Evolutionary conservation across 176 grass and related monocot species (phyloP).

Genomic region (Cenchrus purpureus): DNA sequence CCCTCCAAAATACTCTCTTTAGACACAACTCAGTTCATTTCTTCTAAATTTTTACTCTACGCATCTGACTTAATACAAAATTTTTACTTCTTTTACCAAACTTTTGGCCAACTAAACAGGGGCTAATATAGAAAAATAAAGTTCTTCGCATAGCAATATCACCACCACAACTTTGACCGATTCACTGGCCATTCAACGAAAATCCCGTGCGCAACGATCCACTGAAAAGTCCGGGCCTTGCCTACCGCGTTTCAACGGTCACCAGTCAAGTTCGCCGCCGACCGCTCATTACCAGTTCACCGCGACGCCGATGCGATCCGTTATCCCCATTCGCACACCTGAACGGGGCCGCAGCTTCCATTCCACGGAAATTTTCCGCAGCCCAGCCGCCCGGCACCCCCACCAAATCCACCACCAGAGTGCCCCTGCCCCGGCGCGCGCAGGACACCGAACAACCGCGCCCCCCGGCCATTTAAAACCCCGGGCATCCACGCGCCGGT

Average conservation of each 20-base stretch:
- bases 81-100: too few relatives aligned
- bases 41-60: too few relatives aligned
- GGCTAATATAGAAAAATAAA: too few relatives aligned
- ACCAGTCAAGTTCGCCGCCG: neutral
- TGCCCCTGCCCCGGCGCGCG: neutral
- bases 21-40: too few relatives aligned
- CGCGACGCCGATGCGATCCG: conserved; percentile 9
- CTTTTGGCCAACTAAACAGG: too few relatives aligned
- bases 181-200: too few relatives aligned
- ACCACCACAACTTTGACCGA: too few relatives aligned
- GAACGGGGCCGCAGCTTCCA: neutral
- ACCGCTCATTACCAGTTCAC: neutral
- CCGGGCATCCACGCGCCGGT: conserved; percentile 4
- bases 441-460: neutral
- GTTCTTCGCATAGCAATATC: too few relatives aligned
- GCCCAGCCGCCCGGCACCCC: neutral
- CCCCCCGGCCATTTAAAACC: neutral
- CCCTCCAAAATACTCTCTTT: too few relatives aligned
- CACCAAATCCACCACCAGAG: conserved; percentile 15
- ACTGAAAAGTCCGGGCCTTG: neutral
- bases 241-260: neutral
- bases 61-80: too few relatives aligned
- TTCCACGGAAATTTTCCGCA: conserved; percentile 4
- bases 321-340: neutral
- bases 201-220: neutral